phyloP scores from a whole-genome alignment of 208 protist species.

The Wallacemonas rigidus region DNA sequence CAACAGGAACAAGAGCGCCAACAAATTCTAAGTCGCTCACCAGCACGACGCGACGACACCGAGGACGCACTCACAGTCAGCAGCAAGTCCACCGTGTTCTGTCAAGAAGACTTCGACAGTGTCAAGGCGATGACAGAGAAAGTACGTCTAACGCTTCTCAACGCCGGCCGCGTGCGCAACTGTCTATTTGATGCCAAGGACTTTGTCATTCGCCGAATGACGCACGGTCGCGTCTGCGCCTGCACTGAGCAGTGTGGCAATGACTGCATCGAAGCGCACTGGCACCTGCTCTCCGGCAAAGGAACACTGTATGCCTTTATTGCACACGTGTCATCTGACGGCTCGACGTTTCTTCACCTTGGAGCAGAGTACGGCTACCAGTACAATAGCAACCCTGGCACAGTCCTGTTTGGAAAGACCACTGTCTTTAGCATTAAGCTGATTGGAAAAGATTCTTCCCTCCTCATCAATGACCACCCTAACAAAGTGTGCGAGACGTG shows the following conservation, averaged over 20 bases:
- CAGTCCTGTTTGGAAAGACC: constrained; percentile 71
- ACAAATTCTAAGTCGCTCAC: neutral
- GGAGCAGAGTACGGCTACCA: constrained; percentile 86
- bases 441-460: constrained; percentile 37
- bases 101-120: constrained; percentile 44
- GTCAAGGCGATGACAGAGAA: constrained; percentile 40
- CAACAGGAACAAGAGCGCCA: neutral
- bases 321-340: constrained; percentile 74
- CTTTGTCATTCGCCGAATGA: constrained; percentile 66
- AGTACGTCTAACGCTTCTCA: constrained; percentile 66
- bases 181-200: constrained; percentile 76
- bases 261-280: constrained; percentile 78
- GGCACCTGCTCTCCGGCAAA: constrained; percentile 75
- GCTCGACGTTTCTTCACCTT: constrained; percentile 51
- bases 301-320: constrained; percentile 76
- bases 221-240: constrained; percentile 66
- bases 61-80: constrained; percentile 15
- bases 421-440: constrained; percentile 73
- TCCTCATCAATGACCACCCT: constrained; percentile 56
- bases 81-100: constrained; percentile 18
- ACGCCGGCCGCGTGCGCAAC: constrained; percentile 75
- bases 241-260: constrained; percentile 71
- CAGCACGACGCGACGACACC: neutral
- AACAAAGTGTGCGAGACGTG: constrained; percentile 53
- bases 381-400: constrained; percentile 85